Conservation (phyloP, 2,329 filamentous ascomycete species). For the Exutisphaerella laricina region DNA sequence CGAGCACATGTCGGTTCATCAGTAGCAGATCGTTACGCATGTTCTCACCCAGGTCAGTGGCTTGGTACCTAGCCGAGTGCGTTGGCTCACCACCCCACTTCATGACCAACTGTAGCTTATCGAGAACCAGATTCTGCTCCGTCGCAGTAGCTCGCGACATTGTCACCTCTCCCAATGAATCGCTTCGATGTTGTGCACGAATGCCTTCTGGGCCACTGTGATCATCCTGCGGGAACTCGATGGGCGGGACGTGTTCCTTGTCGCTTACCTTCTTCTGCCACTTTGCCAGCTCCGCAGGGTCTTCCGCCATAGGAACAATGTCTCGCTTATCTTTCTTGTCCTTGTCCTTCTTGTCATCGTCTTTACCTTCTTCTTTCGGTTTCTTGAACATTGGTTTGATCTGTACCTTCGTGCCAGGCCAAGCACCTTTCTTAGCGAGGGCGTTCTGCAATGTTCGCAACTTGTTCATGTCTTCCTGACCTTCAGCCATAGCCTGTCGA, state of each 20-base stretch:
- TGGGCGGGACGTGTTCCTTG: neutral
- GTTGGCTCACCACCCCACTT: conserved; percentile 99
- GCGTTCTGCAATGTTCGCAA: conserved; percentile 81
- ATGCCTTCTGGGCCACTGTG: conserved; percentile 36
- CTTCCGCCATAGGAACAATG: conserved; percentile 11
- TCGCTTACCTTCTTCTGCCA: conserved; percentile 11
- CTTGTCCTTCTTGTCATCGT: conserved; percentile 15
- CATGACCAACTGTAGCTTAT: conserved; percentile 95
- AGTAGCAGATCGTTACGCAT: conserved; percentile 93
- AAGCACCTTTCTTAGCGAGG: conserved; percentile 83
- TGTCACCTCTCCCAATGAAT: conserved; percentile 83
- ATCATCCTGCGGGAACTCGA: conserved; percentile 26
- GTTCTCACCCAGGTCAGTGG: conserved; percentile 88
- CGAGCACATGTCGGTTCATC: conserved; percentile 85
- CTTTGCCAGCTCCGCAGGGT: conserved; percentile 10
- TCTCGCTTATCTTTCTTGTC: conserved; percentile 41
- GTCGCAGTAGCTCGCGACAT: conserved; percentile 90
- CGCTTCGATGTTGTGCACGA: conserved; percentile 58
- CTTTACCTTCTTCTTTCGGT: conserved; percentile 48
- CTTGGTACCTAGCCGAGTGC: conserved; percentile 92
- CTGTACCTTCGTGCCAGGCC: conserved; percentile 95
- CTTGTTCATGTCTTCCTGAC: conserved; percentile 79
- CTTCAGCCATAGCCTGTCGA: conserved; percentile 68
- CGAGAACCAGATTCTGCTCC: conserved; percentile 86
- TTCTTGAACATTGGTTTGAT: conserved; percentile 99